A percentile compares a stretch with the other conserved stretches of the same genome.
Conservation (phyloP, 2,329 filamentous ascomycete genomes). For the Ophiostoma ips region DNA sequence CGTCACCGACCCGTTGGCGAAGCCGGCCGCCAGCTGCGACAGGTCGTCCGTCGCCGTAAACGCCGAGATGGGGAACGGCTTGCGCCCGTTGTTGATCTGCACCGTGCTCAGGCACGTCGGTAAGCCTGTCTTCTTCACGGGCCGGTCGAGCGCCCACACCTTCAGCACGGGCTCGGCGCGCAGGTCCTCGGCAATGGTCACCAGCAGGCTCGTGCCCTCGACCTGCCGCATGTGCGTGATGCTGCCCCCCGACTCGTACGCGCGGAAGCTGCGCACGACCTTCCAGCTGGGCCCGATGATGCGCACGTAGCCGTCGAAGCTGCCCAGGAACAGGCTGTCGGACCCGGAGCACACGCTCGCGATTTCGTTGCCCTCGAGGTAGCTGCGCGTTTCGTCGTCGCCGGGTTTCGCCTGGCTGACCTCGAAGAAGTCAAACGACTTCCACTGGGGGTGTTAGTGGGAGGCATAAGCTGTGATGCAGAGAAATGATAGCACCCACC, state of each 20-base stretch:
- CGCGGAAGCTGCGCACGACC: conserved; percentile 71
- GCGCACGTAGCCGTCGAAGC: conserved; percentile 70
- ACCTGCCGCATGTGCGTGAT: conserved; percentile 91
- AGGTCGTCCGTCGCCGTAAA: conserved; percentile 80
- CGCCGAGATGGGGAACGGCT: conserved; percentile 89
- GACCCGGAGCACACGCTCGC: conserved; percentile 76
- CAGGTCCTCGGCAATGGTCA: conserved; percentile 80
- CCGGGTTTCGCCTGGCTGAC: conserved; percentile 69
- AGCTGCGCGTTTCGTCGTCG: conserved; percentile 63
- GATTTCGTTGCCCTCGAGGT: conserved; percentile 73
- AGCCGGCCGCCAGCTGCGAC: conserved; percentile 85
- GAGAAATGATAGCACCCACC: neutral
- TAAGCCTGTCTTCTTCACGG: conserved; percentile 82
- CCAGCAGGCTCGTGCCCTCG: conserved; percentile 69
- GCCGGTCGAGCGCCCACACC: conserved; percentile 93
- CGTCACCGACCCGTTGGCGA: conserved; percentile 88
- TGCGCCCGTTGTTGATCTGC: conserved; percentile 74
- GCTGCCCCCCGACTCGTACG: conserved; percentile 61
- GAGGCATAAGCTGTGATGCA: neutral
- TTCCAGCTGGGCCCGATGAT: conserved; percentile 83
- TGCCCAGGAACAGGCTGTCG: conserved; percentile 79
- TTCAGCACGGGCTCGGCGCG: conserved; percentile 79
- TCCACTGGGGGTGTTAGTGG: conserved; percentile 52
- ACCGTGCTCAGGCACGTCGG: conserved; percentile 81
- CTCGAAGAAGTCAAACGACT: conserved; percentile 99